Evolutionary conservation across 2,329 filamentous ascomycete genomes (phyloP).

Genomic region (Monilinia fructigena): DNA sequence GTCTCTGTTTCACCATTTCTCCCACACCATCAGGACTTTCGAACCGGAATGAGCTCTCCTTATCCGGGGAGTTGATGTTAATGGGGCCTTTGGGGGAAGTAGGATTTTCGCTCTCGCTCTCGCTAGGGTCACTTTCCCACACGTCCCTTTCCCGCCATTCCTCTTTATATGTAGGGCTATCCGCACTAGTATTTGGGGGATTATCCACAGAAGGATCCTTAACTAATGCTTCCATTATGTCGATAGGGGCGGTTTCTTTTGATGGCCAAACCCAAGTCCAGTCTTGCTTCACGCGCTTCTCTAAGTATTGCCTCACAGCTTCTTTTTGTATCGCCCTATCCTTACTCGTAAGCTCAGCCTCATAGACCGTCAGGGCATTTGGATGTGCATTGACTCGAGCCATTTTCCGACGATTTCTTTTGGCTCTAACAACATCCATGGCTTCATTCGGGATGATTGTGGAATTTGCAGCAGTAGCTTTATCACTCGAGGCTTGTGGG

Average conservation of each 20-base stretch:
- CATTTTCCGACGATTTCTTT: slow-evolving; percentile 28
- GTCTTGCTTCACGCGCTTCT: slow-evolving; percentile 55
- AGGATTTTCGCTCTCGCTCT: slow-evolving; percentile 34
- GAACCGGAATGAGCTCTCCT: slow-evolving; percentile 41
- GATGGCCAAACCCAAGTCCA: slow-evolving; percentile 61
- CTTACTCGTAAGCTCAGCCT: slow-evolving; percentile 59
- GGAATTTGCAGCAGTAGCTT: slow-evolving; percentile 20
- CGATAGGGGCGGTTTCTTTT: slow-evolving; percentile 22
- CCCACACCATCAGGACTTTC: slow-evolving; percentile 45
- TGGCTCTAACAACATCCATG: slow-evolving; percentile 32
- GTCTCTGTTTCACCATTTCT: slow-evolving; percentile 30
- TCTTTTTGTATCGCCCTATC: slow-evolving; percentile 64
- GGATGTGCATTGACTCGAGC: slow-evolving; percentile 37
- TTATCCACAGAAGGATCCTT: slow-evolving; percentile 4
- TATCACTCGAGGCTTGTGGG: slow-evolving; percentile 23
- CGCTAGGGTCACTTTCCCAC: slow-evolving; percentile 38
- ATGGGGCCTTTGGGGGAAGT: slow-evolving; percentile 24
- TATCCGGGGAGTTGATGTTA: slow-evolving; percentile 25
- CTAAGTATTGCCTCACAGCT: slow-evolving; percentile 56
- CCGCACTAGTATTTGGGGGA: not conserved
- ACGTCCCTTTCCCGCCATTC: slow-evolving; percentile 40
- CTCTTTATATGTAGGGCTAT: slow-evolving; percentile 15
- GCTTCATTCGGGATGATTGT: slow-evolving; percentile 23
- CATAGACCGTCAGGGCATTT: slow-evolving; percentile 47
- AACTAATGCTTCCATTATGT: slow-evolving; percentile 15